Percentiles rank a stretch among this genome's conserved stretches.
Evolutionary conservation across 331 rosid genomes (phyloP).

Genomic region (Quercus phellos): DNA sequence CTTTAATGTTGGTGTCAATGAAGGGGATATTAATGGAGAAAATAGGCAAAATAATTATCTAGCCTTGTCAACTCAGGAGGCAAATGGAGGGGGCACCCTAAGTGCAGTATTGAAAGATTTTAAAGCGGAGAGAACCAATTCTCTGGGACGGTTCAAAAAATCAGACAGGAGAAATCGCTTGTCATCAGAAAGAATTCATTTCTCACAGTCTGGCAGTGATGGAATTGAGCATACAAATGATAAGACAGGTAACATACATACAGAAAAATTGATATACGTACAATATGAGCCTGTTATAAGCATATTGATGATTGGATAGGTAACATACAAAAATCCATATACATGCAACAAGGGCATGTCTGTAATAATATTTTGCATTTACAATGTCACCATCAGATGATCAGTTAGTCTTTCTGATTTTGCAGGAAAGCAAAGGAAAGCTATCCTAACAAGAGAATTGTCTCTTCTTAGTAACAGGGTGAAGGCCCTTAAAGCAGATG

Average conservation of each 20-base stretch:
- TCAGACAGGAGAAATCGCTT: conserved; percentile 24
- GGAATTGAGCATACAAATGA: conserved; percentile 25
- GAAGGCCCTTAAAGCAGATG: conserved; percentile 49
- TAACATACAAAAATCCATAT: neutral
- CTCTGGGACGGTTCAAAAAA: conserved; percentile 50
- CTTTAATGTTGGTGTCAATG: conserved; percentile 12
- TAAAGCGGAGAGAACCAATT: conserved; percentile 40
- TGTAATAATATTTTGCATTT: neutral
- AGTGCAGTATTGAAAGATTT: conserved; percentile 34
- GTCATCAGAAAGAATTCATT: conserved; percentile 21
- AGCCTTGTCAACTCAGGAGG: conserved; percentile 20
- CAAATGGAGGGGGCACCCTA: conserved; percentile 25
- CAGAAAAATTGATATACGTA: neutral
- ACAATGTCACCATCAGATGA: neutral
- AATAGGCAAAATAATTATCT: conserved; percentile 17
- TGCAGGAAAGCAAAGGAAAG: conserved; percentile 39
- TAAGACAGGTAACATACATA: conserved; percentile 39
- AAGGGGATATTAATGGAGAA: conserved; percentile 22
- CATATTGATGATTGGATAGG: conserved; percentile 43
- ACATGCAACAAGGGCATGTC: neutral
- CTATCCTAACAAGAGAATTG: conserved; percentile 24
- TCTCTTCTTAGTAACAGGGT: conserved; percentile 39
- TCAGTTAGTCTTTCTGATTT: conserved; percentile 1
- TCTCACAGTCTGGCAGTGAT: conserved; percentile 19
- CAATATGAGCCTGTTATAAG: neutral